Evolutionary conservation across 306 rosid species (phyloP), one percentile per base, ranked within the genome.

Genomic region (Quercus mongolica): DNA sequence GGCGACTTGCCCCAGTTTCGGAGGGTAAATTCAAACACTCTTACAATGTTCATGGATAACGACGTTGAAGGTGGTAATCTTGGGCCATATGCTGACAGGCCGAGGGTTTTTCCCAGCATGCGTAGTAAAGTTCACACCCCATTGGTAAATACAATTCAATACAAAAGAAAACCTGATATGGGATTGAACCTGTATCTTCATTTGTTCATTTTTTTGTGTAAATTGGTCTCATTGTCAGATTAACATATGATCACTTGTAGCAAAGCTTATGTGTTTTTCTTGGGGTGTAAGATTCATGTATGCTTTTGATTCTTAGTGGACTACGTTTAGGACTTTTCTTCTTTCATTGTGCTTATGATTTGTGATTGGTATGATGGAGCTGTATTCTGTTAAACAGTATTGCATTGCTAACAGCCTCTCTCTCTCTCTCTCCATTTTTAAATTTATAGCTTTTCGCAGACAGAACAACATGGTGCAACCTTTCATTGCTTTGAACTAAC

Each of bases 1-100:
- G 99, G 92, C 82, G 93, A 95, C 83, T 87, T 95, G 93, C 99
- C 99, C 97, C 99, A 92, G 84, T 87, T 81, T 2, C 86, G 96
- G 74, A 84, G 97, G 83, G 93, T 83, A 67, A 92, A 90, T 90
- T 91, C 98, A 15, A 35, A 78, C 78, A 35, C 80, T 75, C 94
- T 89, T 76, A 49, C 88, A 3, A 81, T 90, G 15, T 74, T 82
- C 86, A 88, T 95, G 86, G 96, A 85, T 15, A 90, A 85, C 6
- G 98, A 90, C 33, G 73, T 92, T 90, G 99, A 92, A 89, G 74
- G 19, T 35, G 97, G 94, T 62, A 65, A 61, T 74, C 71, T 94
- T 76, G 93, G 92, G 81, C 73, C 90, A 77, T 92, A 87, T 84
- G 95, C 83, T 55, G 98, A 93, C 71, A 87, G 88, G 86, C 96